Base-by-base conservation (phyloP, 148 eudicot species). In the Silene latifolia region DNA sequence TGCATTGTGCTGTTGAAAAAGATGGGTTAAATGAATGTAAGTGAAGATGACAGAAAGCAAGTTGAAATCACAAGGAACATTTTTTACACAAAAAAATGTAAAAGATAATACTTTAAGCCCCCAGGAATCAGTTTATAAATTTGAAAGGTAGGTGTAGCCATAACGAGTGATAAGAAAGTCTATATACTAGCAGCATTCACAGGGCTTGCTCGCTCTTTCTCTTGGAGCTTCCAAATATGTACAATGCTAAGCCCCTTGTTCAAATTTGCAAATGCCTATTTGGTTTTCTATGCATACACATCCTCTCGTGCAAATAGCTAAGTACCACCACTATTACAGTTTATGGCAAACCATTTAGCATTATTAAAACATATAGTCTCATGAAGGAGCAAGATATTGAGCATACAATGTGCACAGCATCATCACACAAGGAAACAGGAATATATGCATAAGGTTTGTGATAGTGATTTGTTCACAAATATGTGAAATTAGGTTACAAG, bases 1-100 rank as follows among this genome's bases (percentile, higher is more conserved):
- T 63, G 47, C 74, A 63, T 67, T 72, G 63, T 85, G 82, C 99
- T 96, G 88, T 76, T 69, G 54, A 76, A 72, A 42, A 62, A 64
- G n/a, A 73, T 14, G 24, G 32, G 63, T 76, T 71, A 60, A 57
- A 47, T 60, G 65, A 72, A 29, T 59, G 23, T 47, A 69, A 69
- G 68, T 57, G 67, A 59, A 59, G n/a, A 68, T 76, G 59, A 56
- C 35, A 67, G 15, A n/a, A 42, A 67, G 56, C 71, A 46, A 42
- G 6, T 10, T 44, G 53, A 9, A 19, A 20, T 47, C 48, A 48
- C 5, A 23, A 15, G 27, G 59, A 51, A 14, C 20, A 12, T 2
- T 5, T 20, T 35, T 44, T 17, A 67, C 57, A 20, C 35, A 21
- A 19, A n/a, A 47, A 23, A 13, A 25, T 68, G 20, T 48, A 21